phyloP scores from a whole-genome alignment of 306 rosid genomes.

The Sindora glabra region DNA sequence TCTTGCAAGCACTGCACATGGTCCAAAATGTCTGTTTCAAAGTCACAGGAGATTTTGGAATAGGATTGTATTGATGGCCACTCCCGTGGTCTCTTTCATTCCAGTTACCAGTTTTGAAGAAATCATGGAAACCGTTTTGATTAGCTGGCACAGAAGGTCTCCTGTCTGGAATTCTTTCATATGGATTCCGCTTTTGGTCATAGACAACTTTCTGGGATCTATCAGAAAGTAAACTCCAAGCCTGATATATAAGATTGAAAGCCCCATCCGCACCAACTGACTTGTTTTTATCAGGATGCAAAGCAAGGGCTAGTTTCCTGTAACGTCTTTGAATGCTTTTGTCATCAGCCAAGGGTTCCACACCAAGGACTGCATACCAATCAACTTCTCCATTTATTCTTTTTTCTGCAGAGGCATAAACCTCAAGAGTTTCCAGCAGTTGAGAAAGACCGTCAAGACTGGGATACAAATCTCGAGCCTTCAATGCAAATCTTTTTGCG shows the following conservation, averaged over 20 bases:
- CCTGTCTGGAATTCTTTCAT: constrained; percentile 9
- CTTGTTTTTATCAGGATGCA: constrained; percentile 80
- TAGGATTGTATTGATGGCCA: constrained; percentile 30
- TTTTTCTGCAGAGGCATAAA: constrained; percentile 54
- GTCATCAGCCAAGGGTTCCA: constrained; percentile 46
- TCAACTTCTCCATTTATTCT: constrained; percentile 40
- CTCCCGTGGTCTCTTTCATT: constrained; percentile 20
- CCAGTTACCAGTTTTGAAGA: neutral
- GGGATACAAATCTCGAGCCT: constrained; percentile 55
- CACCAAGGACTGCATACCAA: constrained; percentile 73
- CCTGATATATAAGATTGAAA: constrained; percentile 56
- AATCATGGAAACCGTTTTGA: constrained; percentile 17
- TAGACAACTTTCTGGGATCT: constrained; percentile 28
- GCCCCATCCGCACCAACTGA: constrained; percentile 78
- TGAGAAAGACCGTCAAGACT: constrained; percentile 53
- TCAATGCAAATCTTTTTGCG: constrained; percentile 56
- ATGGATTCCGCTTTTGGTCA: constrained; percentile 29
- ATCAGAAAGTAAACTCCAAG: constrained; percentile 60
- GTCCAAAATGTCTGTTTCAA: constrained; percentile 68
- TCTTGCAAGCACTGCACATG: constrained; percentile 40
- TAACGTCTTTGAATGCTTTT: constrained; percentile 50
- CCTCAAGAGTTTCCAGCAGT: constrained; percentile 51
- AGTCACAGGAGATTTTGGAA: constrained; percentile 11
- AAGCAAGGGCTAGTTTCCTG: constrained; percentile 42
- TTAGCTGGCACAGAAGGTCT: constrained; percentile 3